Conservation (phyloP, 2,329 filamentous ascomycete genomes). For the Xylariaceae sp. region DNA sequence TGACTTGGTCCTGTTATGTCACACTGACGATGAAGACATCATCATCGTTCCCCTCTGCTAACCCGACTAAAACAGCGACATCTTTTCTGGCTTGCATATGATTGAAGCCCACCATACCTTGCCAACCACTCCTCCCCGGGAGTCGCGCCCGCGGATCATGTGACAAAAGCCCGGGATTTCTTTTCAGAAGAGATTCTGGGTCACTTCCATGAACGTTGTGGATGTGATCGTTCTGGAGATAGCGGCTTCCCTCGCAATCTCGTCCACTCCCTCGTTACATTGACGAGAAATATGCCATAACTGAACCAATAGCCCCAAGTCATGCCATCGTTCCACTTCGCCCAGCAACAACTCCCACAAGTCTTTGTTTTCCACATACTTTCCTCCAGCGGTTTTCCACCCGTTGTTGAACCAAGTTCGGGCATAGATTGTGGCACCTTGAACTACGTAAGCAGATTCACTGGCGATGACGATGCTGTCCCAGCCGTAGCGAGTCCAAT, state of each 20-base stretch:
- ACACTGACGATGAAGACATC: no score
- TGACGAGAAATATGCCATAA: constrained; percentile 47
- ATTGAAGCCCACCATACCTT: no score
- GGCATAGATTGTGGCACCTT: constrained; percentile 42
- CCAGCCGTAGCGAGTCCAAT: constrained; percentile 42
- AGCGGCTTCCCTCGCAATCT: constrained; percentile 25
- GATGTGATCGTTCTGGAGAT: no score
- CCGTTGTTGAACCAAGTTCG: constrained; percentile 40
- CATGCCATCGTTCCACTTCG: constrained; percentile 32
- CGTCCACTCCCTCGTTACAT: constrained; percentile 41
- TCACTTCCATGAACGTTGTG: no score
- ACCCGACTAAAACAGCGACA: no score
- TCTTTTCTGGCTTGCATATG: no score
- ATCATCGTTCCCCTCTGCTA: no score
- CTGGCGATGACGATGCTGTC: constrained; percentile 47
- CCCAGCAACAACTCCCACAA: constrained; percentile 48
- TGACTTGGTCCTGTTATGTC: no score
- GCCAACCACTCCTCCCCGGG: no score
- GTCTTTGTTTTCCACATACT: constrained; percentile 46
- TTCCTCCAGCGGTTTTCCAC: constrained; percentile 38
- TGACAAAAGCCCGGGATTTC: no score
- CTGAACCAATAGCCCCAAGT: constrained; percentile 33
- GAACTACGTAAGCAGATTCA: constrained; percentile 48
- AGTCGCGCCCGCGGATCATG: no score
- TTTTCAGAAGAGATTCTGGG: no score